Conservation (phyloP, 2,329 filamentous ascomycete genomes). For the Triangularia setosa region DNA sequence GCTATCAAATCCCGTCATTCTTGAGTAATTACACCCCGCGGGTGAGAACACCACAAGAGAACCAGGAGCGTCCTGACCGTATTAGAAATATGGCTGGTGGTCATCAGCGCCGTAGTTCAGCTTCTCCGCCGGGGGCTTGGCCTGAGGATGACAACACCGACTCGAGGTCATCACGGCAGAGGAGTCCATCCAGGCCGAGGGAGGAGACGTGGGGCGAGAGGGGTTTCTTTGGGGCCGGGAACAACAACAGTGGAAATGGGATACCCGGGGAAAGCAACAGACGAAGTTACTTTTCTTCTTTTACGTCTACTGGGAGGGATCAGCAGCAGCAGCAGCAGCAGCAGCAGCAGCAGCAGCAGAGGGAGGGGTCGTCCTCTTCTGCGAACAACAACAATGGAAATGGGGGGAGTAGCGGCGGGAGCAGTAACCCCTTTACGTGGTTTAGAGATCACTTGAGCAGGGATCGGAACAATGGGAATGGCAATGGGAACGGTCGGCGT, state of each 20-base stretch:
- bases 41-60: background rate
- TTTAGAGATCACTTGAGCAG: constrained; percentile 24
- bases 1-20: background rate
- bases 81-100: constrained; percentile 1
- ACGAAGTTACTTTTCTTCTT: background rate
- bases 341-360: background rate
- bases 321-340: background rate
- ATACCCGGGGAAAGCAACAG: background rate
- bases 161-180: background rate
- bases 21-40: background rate
- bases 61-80: background rate
- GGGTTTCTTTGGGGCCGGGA: too few relatives aligned
- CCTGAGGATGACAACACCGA: background rate
- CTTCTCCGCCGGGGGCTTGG: background rate
- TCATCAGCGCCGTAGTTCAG: background rate
- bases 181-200: background rate
- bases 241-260: background rate
- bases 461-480: constrained; percentile 4
- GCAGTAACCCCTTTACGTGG: constrained; percentile 23
- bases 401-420: background rate
- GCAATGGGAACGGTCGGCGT: constrained; percentile 1
- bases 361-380: background rate
- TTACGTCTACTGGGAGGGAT: background rate
- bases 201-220: background rate
- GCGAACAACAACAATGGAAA: background rate